Evolutionary conservation across 352 stramenopile genomes (phyloP).

Genomic region (Peronospora belbahrii): DNA sequence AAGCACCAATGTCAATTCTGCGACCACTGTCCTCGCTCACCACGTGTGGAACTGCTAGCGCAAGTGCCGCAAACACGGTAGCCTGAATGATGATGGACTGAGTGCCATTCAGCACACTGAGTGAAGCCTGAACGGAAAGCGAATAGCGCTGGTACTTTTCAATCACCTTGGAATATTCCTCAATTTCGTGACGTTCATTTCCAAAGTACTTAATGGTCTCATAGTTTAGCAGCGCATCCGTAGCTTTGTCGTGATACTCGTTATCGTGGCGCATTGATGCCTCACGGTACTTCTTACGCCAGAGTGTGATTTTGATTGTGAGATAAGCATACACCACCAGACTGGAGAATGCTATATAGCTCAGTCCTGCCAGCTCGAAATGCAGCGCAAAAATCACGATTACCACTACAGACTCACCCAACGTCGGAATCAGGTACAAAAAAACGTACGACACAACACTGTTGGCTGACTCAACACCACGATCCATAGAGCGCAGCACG

Average conservation of each 20-base stretch:
- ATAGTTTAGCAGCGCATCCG: constrained; percentile 96
- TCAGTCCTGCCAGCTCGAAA: constrained; percentile 89
- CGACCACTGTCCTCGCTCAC: constrained; percentile 58
- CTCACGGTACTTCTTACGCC: constrained; percentile 96
- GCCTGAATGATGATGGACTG: constrained; percentile 86
- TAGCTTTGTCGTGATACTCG: constrained; percentile 96
- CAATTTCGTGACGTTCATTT: constrained; percentile 89
- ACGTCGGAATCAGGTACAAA: constrained; percentile 91
- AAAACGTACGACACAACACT: constrained; percentile 97
- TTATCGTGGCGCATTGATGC: constrained; percentile 93
- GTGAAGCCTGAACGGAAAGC: constrained; percentile 89
- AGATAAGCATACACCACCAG: constrained; percentile 93
- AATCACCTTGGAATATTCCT: constrained; percentile 89
- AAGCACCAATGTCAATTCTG: constrained; percentile 90
- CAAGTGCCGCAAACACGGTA: constrained; percentile 58
- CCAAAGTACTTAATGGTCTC: constrained; percentile 98
- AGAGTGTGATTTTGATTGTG: constrained; percentile 96
- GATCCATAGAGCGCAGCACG: constrained; percentile 91
- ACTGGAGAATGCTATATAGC: constrained; percentile 91
- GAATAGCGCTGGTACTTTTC: constrained; percentile 90
- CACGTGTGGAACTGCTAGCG: constrained; percentile 60
- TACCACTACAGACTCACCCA: constrained; percentile 93
- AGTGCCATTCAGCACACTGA: constrained; percentile 91
- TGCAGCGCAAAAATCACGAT: constrained; percentile 88
- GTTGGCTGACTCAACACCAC: constrained; percentile 88